phyloP scores from a whole-genome alignment of 306 rosid species.

The Lablab purpureus region DNA sequence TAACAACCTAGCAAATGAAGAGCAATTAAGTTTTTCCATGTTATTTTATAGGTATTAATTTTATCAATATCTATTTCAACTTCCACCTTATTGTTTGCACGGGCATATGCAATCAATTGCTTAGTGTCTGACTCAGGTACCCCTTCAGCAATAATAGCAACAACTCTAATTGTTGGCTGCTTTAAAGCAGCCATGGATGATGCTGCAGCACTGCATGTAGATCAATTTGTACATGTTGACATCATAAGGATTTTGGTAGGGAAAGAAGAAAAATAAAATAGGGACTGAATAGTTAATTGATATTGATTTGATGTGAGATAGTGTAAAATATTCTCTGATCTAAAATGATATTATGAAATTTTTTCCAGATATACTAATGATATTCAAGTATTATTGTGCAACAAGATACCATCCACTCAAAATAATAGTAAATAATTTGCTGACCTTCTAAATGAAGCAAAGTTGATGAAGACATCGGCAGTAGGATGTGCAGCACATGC shows the following conservation, averaged over 20 bases:
- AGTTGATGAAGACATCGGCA: slow-evolving; percentile 98
- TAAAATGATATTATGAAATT: not conserved
- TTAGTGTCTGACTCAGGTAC: slow-evolving; percentile 94
- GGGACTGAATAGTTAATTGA: slow-evolving; percentile 8
- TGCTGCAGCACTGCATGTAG: slow-evolving; percentile 86
- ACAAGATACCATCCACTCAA: slow-evolving; percentile 24
- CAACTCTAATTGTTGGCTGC: slow-evolving; percentile 96
- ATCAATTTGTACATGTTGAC: slow-evolving; percentile 29
- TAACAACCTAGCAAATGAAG: slow-evolving; percentile 72
- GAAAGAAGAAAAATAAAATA: slow-evolving; percentile 6
- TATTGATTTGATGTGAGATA: slow-evolving; percentile 16
- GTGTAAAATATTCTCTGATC: not conserved
- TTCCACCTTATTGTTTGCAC: slow-evolving; percentile 90
- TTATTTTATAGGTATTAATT: slow-evolving; percentile 34
- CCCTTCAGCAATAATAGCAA: slow-evolving; percentile 98
- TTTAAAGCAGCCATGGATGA: slow-evolving; percentile 91
- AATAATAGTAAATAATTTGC: slow-evolving; percentile 38
- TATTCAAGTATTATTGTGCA: not conserved
- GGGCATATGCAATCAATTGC: slow-evolving; percentile 94
- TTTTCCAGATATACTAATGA: not conserved
- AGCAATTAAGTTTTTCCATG: slow-evolving; percentile 35
- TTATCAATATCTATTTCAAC: slow-evolving; percentile 34
- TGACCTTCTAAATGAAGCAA: slow-evolving; percentile 95
- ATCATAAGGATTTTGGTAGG: not conserved
- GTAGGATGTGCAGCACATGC: slow-evolving; percentile 98